Percentiles rank a stretch among this genome's conserved stretches.
phyloP scores from a whole-genome alignment of 768 basidiomycete species.

The Cystofilobasidium bisporidii region DNA sequence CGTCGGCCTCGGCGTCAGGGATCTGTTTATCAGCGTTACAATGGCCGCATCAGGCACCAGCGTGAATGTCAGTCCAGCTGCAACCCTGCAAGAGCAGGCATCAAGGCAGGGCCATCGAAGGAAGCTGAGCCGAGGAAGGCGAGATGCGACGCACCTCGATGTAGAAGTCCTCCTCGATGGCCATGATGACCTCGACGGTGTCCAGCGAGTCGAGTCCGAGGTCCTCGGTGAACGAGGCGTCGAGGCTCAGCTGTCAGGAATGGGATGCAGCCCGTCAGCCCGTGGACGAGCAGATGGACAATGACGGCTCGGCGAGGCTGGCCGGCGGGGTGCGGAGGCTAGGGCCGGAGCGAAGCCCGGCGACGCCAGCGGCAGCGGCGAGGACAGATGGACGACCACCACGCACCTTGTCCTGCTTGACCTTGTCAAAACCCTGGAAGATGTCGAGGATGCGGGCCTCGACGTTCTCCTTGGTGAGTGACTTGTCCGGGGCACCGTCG shows the following conservation, averaged over 20 bases:
- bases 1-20: constrained; percentile 91
- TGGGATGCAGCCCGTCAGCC: neutral
- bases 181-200: constrained; percentile 97
- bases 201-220: constrained; percentile 92
- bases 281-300: neutral
- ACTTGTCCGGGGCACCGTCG: neutral
- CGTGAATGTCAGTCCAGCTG: no score
- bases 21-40: constrained; percentile 45
- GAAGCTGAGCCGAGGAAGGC: no score
- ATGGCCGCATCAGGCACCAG: neutral
- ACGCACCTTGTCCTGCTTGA: constrained; percentile 62
- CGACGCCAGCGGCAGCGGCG: no score
- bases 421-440: constrained; percentile 81
- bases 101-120: no score
- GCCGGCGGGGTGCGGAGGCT: neutral
- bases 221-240: constrained; percentile 65
- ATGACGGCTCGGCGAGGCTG: no score
- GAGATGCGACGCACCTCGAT: constrained; percentile 51
- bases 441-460: constrained; percentile 68
- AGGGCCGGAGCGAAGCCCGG: no score
- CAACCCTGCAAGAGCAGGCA: no score
- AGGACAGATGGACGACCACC: neutral
- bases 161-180: constrained; percentile 96
- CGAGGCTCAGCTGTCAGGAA: constrained; percentile 51
- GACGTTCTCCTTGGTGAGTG: constrained; percentile 54